Percentiles rank a stretch among this genome's conserved stretches.
Evolutionary conservation across 345 rosid genomes (phyloP).

Genomic region (Populus nigra): DNA sequence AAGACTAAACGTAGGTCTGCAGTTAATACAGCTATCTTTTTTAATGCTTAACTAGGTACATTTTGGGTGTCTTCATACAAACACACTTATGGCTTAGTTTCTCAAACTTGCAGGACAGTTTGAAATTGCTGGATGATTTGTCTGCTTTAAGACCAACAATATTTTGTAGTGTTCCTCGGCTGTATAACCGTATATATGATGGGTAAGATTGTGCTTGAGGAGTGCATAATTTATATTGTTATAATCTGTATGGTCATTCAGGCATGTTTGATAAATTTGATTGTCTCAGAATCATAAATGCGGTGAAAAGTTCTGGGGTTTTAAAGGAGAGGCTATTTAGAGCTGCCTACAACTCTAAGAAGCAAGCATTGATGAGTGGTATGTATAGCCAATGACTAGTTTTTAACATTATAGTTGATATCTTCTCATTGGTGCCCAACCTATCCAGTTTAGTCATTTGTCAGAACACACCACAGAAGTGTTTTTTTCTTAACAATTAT

Average conservation of each 20-base stretch:
- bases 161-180: slow-evolving; percentile 32
- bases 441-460: neutral
- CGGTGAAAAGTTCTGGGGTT: slow-evolving; percentile 30
- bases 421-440: neutral
- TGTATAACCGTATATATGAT: slow-evolving; percentile 32
- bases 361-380: slow-evolving; percentile 29
- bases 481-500: neutral
- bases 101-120: slow-evolving; percentile 22
- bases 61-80: neutral
- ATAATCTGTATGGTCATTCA: slow-evolving; percentile 2
- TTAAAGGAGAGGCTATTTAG: slow-evolving; percentile 26
- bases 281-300: slow-evolving; percentile 24
- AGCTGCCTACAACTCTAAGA: slow-evolving; percentile 33
- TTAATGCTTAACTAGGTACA: slow-evolving; percentile 2
- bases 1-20: neutral
- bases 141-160: slow-evolving; percentile 28
- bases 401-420: neutral
- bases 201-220: slow-evolving; percentile 15
- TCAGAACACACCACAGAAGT: neutral
- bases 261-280: slow-evolving; percentile 18
- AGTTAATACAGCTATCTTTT: neutral
- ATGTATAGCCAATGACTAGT: slow-evolving; percentile 15
- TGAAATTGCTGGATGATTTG: slow-evolving; percentile 34
- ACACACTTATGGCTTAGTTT: neutral
- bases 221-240: neutral